Percentiles rank a stretch among this genome's conserved stretches.
Conservation (phyloP, 148 eudicot genomes). For the Fagopyrum esculentum region DNA sequence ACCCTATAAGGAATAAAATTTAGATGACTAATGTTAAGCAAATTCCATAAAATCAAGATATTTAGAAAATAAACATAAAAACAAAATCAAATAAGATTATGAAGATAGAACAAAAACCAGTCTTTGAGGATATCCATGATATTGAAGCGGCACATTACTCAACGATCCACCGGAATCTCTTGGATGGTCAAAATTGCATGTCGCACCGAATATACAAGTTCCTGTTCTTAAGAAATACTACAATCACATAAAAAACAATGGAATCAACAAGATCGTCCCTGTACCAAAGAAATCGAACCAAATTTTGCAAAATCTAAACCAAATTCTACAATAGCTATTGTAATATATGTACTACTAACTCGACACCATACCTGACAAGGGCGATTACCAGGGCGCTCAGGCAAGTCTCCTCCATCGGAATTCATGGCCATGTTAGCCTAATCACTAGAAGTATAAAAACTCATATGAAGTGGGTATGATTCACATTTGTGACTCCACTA, state of each 20-base stretch:
- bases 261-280: neutral
- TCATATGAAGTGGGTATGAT: neutral
- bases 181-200: conserved; percentile 92
- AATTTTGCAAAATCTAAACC: neutral
- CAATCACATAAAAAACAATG: conserved; percentile 21
- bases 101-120: conserved; percentile 36
- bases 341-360: neutral
- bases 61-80: neutral
- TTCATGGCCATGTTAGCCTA: conserved; percentile 48
- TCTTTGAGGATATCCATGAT: conserved; percentile 75
- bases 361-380: conserved; percentile 52
- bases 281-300: neutral
- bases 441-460: neutral
- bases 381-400: conserved; percentile 72
- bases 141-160: conserved; percentile 52
- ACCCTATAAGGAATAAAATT: conserved; percentile 28
- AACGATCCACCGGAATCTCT: conserved; percentile 68
- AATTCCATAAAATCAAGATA: neutral
- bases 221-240: conserved; percentile 87
- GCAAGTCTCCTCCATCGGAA: conserved; percentile 51
- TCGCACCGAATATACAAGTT: conserved; percentile 81
- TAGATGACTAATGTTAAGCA: neutral
- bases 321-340: neutral
- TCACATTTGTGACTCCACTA: neutral
- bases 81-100: neutral